Conservation (phyloP, 768 basidiomycete genomes). For the Lepiota venenata region DNA sequence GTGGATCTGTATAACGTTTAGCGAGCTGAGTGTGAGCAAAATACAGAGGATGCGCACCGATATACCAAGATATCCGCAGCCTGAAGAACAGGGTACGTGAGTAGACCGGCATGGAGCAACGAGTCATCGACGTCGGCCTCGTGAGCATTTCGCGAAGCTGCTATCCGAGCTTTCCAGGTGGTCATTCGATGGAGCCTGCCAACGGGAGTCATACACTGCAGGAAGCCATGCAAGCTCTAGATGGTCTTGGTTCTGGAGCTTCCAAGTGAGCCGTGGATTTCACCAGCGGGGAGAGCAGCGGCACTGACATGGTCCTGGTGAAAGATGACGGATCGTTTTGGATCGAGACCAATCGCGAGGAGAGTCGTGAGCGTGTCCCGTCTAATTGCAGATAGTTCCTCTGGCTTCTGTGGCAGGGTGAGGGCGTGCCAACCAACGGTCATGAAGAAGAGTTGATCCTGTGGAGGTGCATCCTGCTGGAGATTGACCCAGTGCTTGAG, state of each 20-base stretch:
- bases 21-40: neutral
- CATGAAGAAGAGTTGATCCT: constrained; percentile 74
- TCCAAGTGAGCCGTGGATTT: neutral
- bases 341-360: constrained; percentile 84
- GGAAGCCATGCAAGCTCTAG: constrained; percentile 87
- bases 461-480: constrained; percentile 54
- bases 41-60: constrained; percentile 41
- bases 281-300: neutral
- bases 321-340: constrained; percentile 69
- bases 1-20: constrained; percentile 56
- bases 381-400: constrained; percentile 54
- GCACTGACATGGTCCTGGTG: constrained; percentile 82
- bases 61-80: constrained; percentile 91
- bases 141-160: constrained; percentile 67
- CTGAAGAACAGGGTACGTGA: constrained; percentile 92
- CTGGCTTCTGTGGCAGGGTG: constrained; percentile 86
- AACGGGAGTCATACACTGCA: constrained; percentile 81
- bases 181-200: constrained; percentile 90
- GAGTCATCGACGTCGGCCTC: constrained; percentile 82
- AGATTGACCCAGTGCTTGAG: constrained; percentile 86
- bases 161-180: constrained; percentile 90
- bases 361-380: constrained; percentile 79
- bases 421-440: constrained; percentile 95
- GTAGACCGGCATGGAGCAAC: constrained; percentile 76
- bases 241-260: constrained; percentile 73